Conservation (phyloP, 2,329 filamentous ascomycete species). For the Aspergillus ibericus region DNA sequence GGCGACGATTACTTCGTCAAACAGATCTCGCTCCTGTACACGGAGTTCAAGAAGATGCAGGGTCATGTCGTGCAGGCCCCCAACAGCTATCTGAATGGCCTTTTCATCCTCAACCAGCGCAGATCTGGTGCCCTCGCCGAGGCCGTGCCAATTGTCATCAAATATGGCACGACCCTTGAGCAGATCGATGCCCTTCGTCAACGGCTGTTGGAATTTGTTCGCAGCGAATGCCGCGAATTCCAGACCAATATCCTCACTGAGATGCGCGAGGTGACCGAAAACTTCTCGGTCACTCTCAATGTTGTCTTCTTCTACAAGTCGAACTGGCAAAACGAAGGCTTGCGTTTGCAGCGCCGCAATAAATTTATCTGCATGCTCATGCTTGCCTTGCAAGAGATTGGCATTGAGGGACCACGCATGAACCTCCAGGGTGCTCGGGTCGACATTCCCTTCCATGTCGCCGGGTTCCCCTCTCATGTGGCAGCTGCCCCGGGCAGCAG, state of each 20-base stretch:
- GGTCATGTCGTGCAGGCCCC: slow-evolving; percentile 94
- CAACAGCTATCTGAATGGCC: slow-evolving; percentile 86
- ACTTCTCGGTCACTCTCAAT: slow-evolving; percentile 83
- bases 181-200: slow-evolving; percentile 80
- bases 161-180: slow-evolving; percentile 80
- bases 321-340: slow-evolving; percentile 91
- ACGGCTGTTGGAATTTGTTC: slow-evolving; percentile 79
- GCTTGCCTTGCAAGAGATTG: slow-evolving; percentile 77
- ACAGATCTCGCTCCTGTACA: slow-evolving; percentile 88
- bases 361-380: slow-evolving; percentile 93
- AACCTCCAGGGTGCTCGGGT: slow-evolving; percentile 68
- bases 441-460: slow-evolving; percentile 66
- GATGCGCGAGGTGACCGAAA: slow-evolving; percentile 74
- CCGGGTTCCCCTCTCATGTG: slow-evolving; percentile 49
- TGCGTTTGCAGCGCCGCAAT: slow-evolving; percentile 87
- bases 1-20: slow-evolving; percentile 97
- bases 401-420: slow-evolving; percentile 80
- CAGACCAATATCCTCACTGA: slow-evolving; percentile 84
- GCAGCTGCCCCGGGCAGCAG: slow-evolving; percentile 45
- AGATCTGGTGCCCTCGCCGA: slow-evolving; percentile 86
- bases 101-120: slow-evolving; percentile 94
- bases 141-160: slow-evolving; percentile 78
- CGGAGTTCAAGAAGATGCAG: slow-evolving; percentile 98
- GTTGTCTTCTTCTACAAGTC: slow-evolving; percentile 97
- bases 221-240: slow-evolving; percentile 84